Evolutionary conservation across 495 filamentous ascomycete species (phyloP).

Genomic region (Oleoguttula mirabilis): DNA sequence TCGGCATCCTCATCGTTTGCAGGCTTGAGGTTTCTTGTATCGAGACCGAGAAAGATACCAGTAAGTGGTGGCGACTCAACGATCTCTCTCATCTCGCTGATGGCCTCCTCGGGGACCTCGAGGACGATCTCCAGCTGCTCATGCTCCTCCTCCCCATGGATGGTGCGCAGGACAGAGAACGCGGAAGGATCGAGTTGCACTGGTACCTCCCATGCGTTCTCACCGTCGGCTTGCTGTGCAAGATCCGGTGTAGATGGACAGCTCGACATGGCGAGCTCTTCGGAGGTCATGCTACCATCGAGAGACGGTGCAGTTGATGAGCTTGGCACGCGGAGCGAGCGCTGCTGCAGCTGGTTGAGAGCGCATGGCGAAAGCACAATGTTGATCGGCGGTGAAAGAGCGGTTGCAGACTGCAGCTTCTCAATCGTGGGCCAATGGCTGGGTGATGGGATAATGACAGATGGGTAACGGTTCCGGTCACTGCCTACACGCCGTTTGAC

Average conservation of each 20-base stretch:
- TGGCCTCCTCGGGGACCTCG: slow-evolving; percentile 32
- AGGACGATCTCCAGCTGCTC: slow-evolving; percentile 37
- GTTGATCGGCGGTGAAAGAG: slow-evolving; percentile 59
- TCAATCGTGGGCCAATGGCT: slow-evolving; percentile 45
- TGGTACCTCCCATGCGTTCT: slow-evolving; percentile 42
- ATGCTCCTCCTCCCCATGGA: slow-evolving; percentile 45
- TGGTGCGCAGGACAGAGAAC: slow-evolving; percentile 61
- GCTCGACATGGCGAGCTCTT: slow-evolving; percentile 67
- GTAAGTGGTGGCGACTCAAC: slow-evolving; percentile 23
- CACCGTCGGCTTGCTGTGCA: slow-evolving; percentile 41
- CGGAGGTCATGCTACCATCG: slow-evolving; percentile 75
- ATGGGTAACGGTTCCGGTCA: slow-evolving; percentile 40
- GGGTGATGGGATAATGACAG: slow-evolving; percentile 60
- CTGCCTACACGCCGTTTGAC: slow-evolving; percentile 37
- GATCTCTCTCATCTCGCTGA: slow-evolving; percentile 27
- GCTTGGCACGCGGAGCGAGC: slow-evolving; percentile 46
- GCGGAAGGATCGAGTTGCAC: slow-evolving; percentile 70
- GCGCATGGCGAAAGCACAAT: slow-evolving; percentile 66
- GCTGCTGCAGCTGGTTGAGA: slow-evolving; percentile 51
- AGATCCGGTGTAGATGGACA: slow-evolving; percentile 71
- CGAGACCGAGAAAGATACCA: slow-evolving; percentile 16
- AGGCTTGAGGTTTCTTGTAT: slow-evolving; percentile 19
- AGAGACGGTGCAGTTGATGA: slow-evolving; percentile 75
- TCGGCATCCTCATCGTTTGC: slow-evolving; percentile 31
- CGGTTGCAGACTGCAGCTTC: slow-evolving; percentile 36